Base-by-base conservation (phyloP, 352 stramenopile species). In the Hyphochytrium catenoides region DNA sequence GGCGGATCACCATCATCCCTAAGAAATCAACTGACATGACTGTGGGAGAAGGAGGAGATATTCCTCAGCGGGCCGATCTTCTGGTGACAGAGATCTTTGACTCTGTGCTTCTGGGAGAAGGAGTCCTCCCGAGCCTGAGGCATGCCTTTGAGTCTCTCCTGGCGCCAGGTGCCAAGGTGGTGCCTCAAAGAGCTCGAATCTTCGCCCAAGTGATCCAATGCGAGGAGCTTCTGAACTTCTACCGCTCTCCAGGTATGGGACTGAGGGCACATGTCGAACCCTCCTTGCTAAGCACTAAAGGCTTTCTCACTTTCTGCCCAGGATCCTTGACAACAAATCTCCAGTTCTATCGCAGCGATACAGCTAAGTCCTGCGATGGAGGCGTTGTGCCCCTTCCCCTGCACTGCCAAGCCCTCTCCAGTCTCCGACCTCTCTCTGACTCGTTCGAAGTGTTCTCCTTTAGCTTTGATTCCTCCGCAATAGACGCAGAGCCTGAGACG, bases 51-150 rank as follows among this genome's bases (percentile, higher is more conserved):
- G 44, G 55, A 0, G 42, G 43, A 7, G 56, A 77, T 34, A 32
- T 81, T 30, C 66, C 63, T 5, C 42, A 46, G 22, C 66, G 68
- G 12, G 70, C 72, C 2, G 76, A 91, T 35, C 65, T 93, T 51
- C 54, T 90, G n/a, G 74, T 93, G 26, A 88, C 75, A 6, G 78
- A 93, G 56, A 62, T 90, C 16, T 78, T 91, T 32, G 78, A 93
- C 56, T 87, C 72, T 44, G 59, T 77, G 2, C 43, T 93, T 30
- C 61, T 93, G 17, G 71, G 73, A 21, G 78, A 93, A 51, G 65
- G 66, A 3, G 69, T 89, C 29, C 49, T 91, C 8, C 65, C 71
- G 17, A 76, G 76, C 11, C 52, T 91, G 26, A 48, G 60, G 22
- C 66, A 90, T 41, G 75, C 75, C 11, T 53, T 59, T 41, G 34